phyloP scores from a whole-genome alignment of 23 red algal species.

The Cyanidioschyzon merolae region DNA sequence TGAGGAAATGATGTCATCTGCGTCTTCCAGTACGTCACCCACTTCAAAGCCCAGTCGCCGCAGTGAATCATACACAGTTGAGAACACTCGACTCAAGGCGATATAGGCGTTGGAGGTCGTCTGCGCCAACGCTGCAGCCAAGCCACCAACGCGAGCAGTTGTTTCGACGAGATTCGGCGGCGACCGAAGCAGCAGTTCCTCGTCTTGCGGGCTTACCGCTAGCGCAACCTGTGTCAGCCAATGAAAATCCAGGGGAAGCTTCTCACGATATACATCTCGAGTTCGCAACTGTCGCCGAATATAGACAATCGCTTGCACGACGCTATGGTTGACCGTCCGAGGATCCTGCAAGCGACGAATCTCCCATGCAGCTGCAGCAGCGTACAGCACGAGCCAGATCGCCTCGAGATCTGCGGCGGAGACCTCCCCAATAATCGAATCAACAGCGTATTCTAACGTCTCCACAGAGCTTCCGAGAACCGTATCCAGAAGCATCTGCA shows the following conservation, averaged over 20 bases:
- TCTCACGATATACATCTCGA: background rate
- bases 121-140: background rate
- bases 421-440: background rate
- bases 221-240: background rate
- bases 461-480: background rate
- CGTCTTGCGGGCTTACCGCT: background rate
- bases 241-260: background rate
- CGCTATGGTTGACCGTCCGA: background rate
- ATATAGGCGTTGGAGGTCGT: background rate
- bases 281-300: background rate
- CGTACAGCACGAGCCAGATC: slow-evolving; percentile 1
- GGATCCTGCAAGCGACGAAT: background rate
- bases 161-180: background rate
- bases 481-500: background rate
- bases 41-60: background rate
- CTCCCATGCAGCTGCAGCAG: background rate
- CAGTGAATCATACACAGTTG: background rate
- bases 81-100: background rate
- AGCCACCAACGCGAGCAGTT: background rate
- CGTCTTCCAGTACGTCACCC: background rate
- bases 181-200: background rate
- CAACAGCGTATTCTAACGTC: background rate
- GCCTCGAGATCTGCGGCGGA: background rate
- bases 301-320: background rate
- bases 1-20: background rate